Conservation (phyloP, 441 rosid species). For the Populus tomentosa region DNA sequence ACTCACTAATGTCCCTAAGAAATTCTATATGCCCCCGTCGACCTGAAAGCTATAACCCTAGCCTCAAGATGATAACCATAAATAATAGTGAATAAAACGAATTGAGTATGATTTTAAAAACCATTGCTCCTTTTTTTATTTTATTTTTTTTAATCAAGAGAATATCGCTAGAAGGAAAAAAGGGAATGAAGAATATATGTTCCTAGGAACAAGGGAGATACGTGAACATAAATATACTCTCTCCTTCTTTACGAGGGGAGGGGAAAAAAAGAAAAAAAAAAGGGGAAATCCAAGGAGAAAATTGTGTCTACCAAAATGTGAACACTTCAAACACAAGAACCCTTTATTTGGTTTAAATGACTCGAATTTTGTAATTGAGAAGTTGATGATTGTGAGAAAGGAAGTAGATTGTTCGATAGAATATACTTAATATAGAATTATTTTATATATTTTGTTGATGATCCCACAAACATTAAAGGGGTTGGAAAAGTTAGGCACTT, state of each 20-base stretch:
- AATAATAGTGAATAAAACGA: no score
- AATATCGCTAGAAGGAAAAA: no score
- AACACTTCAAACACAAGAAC: background rate
- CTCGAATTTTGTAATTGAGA: background rate
- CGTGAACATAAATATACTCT: constrained; percentile 1
- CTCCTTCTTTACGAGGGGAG: background rate
- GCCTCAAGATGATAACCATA: no score
- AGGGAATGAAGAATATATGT: constrained; percentile 5
- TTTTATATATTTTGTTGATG: background rate
- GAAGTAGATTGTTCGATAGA: constrained; percentile 1
- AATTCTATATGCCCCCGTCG: no score
- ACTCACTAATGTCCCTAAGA: no score
- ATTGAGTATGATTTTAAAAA: no score
- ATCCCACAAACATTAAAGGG: background rate
- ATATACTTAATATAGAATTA: constrained; percentile 4
- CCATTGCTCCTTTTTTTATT: no score
- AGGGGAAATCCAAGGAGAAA: background rate
- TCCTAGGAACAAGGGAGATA: constrained; percentile 18
- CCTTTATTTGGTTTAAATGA: background rate
- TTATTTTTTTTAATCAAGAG: no score
- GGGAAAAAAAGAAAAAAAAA: background rate
- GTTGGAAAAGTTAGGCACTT: background rate
- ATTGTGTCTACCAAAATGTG: background rate
- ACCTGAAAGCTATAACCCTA: no score
- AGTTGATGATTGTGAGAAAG: constrained; percentile 7